Conservation (phyloP, 352 stramenopile species). For the Pythium periplocum region DNA sequence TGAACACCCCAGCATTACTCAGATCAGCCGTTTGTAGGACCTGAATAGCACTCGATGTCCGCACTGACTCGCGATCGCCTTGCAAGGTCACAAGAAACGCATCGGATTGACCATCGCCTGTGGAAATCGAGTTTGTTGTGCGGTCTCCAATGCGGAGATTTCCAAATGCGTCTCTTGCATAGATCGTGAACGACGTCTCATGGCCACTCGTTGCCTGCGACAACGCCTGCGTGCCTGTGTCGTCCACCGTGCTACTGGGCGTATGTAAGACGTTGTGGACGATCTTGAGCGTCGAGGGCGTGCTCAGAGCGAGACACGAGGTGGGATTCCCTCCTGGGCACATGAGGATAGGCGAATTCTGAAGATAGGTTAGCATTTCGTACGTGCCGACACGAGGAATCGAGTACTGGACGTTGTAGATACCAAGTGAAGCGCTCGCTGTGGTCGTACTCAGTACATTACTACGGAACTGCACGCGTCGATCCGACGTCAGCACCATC, state of each 20-base stretch:
- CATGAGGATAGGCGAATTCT: conserved; percentile 85
- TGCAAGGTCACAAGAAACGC: conserved; percentile 88
- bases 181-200: conserved; percentile 82
- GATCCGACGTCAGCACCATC: conserved; percentile 61
- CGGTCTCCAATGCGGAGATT: conserved; percentile 84
- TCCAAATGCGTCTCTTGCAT: conserved; percentile 90
- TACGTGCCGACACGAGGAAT: conserved; percentile 88
- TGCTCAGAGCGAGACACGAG: conserved; percentile 37
- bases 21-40: conserved; percentile 30
- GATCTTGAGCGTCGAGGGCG: conserved; percentile 67
- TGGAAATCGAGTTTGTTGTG: conserved; percentile 62
- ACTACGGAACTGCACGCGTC: conserved; percentile 78
- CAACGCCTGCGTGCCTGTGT: conserved; percentile 65
- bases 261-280: conserved; percentile 89
- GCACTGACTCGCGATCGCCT: conserved; percentile 57
- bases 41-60: conserved; percentile 89
- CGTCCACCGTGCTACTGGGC: conserved; percentile 79
- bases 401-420: conserved; percentile 93
- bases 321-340: conserved; percentile 53
- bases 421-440: conserved; percentile 35
- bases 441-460: conserved; percentile 42
- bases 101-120: conserved; percentile 85
- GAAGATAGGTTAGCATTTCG: conserved; percentile 72
- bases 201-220: conserved; percentile 77
- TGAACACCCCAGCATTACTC: conserved; percentile 41